These are phyloP conservation scores for Colletotrichum truncatum DNA, from an alignment of 2,329 filamentous ascomycete genomes.

Conservation along the genomic window DNA sequence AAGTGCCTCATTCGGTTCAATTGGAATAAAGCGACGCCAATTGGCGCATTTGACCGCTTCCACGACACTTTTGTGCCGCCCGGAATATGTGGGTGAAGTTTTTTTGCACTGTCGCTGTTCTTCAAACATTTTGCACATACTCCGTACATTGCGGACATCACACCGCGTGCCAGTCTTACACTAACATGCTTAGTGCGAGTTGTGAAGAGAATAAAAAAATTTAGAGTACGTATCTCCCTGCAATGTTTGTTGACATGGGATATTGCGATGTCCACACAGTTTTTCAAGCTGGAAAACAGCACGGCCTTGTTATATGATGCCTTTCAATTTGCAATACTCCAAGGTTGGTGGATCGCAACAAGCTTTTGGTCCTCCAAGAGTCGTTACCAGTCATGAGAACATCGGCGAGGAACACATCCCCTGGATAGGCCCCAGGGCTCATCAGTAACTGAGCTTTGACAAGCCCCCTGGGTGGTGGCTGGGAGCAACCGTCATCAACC, in stretches of 20 bases:
- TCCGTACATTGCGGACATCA: not conserved
- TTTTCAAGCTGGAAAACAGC: not conserved
- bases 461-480: not conserved
- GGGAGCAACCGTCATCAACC: slow-evolving; percentile 13
- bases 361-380: slow-evolving; percentile 27
- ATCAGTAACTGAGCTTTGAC: slow-evolving; percentile 24
- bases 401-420: too few relatives aligned
- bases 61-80: not conserved
- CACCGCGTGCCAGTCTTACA: not conserved
- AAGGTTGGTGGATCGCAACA: slow-evolving; percentile 30
- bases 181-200: not conserved
- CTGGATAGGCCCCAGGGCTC: not conserved
- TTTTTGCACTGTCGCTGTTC: slow-evolving; percentile 10
- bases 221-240: slow-evolving; percentile 23
- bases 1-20: slow-evolving; percentile 22
- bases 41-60: slow-evolving; percentile 3
- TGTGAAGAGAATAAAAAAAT: slow-evolving; percentile 6
- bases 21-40: slow-evolving; percentile 10
- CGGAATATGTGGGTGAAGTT: not conserved
- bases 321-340: slow-evolving; percentile 10
- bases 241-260: slow-evolving; percentile 10
- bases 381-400: slow-evolving; percentile 29
- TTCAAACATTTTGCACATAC: slow-evolving; percentile 12
- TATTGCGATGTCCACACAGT: slow-evolving; percentile 19
- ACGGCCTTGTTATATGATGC: slow-evolving; percentile 9